Evolutionary conservation across 257 asterid genomes (phyloP).

Genomic region (Marsdenia floribunda): DNA sequence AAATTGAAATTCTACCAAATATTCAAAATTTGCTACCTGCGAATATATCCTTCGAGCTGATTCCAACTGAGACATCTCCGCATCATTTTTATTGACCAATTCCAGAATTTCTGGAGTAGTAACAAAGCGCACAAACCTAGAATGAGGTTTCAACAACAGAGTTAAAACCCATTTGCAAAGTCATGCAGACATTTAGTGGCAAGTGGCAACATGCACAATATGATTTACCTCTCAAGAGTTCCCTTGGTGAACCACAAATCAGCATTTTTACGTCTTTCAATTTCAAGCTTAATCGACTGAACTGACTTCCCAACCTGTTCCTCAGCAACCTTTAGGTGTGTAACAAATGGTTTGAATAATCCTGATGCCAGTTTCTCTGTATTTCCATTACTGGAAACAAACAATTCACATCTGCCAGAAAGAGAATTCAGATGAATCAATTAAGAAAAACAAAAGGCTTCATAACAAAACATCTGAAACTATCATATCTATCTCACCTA

Average conservation of each 20-base stretch:
- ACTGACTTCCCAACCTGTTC: slow-evolving; percentile 65
- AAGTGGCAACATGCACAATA: slow-evolving; percentile 12
- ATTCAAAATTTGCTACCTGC: slow-evolving; percentile 38
- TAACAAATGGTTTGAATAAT: slow-evolving; percentile 71
- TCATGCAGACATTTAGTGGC: not conserved
- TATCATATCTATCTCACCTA: slow-evolving; percentile 36
- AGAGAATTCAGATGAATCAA: slow-evolving; percentile 14
- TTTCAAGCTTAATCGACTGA: slow-evolving; percentile 77
- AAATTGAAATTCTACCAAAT: not conserved
- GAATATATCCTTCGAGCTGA: slow-evolving; percentile 78
- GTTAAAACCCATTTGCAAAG: slow-evolving; percentile 14
- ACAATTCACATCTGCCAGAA: slow-evolving; percentile 74
- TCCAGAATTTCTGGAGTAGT: slow-evolving; percentile 89
- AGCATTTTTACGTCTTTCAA: slow-evolving; percentile 46
- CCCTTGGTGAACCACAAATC: slow-evolving; percentile 91
- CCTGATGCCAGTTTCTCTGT: slow-evolving; percentile 93
- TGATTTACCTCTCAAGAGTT: slow-evolving; percentile 79
- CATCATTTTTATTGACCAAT: slow-evolving; percentile 61
- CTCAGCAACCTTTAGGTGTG: slow-evolving; percentile 72
- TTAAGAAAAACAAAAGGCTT: not conserved
- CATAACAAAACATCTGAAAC: not conserved
- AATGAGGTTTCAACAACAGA: slow-evolving; percentile 10
- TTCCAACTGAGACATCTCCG: slow-evolving; percentile 91
- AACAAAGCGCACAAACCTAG: slow-evolving; percentile 87
- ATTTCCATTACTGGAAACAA: slow-evolving; percentile 66